Evolutionary conservation across 169 alveolate species (phyloP), one percentile per base, ranked within the genome.

Genomic region (Cryptosporidium sp.): DNA sequence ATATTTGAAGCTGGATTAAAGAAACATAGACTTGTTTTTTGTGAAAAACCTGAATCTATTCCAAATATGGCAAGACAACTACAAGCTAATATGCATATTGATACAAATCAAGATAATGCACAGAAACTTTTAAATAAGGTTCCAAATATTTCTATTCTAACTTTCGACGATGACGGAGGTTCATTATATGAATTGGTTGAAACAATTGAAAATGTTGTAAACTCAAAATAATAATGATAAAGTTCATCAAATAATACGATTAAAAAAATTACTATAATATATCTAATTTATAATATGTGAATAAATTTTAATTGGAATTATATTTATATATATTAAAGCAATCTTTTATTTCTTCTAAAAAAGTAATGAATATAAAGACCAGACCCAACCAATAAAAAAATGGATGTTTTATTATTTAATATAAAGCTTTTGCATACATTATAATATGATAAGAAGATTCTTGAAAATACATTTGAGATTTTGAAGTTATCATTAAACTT

Each of bases 21-120:
- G 21, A 80, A 29, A 44, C 89, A 80, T 26, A 60, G 75, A 12
- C 44, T 80, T 45, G 53, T 80, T 6, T 80, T 80, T 33, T 80
- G 89, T 62, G 75, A 80, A 42, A 80, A 80, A 16, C 51, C 29
- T 29, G 75, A 60, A 31, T 60, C 80, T 5, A 80, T 80, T 18
- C 45, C 89, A 35, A 42, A 68, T 48, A 60, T 80, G 52, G 89
- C 89, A 8, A 80, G 89, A 48, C 89, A 80, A 26, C 33, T 80
- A 23, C 89, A 80, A 31, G 67, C 89, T 61, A 60, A 62, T 44
- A 80, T 80, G 89, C 89, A 80, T 65, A 62, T 80, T 4, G 89
- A 80, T 37, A 80, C 80, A 0, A 80, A 61, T 65, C 33, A 42
- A 9, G 73, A 60, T 31, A 60, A 80, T 80, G 18, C 39, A n/a